phyloP scores from a whole-genome alignment of 2,329 filamentous ascomycete genomes.

The Pyrenochaeta sp. region DNA sequence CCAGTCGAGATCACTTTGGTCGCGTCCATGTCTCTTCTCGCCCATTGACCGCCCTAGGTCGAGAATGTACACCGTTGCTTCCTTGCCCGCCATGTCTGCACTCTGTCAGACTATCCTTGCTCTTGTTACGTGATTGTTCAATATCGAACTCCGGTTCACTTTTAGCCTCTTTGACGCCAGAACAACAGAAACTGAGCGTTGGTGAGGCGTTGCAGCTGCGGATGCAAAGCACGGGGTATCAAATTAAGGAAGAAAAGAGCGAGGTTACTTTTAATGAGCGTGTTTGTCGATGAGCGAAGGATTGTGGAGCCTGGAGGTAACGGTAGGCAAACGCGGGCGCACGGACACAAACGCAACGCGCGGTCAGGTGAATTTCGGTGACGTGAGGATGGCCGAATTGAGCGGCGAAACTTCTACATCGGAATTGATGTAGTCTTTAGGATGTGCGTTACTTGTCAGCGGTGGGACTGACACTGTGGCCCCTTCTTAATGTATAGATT shows the following conservation, averaged over 20 bases:
- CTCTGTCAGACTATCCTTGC: constrained; percentile 5
- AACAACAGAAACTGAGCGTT: neutral
- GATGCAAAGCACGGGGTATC: neutral
- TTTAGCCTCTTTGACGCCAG: neutral
- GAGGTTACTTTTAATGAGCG: constrained; percentile 1
- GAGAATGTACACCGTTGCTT: constrained; percentile 90
- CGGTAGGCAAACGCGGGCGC: constrained; percentile 37
- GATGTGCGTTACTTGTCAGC: no score
- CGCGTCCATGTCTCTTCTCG: constrained; percentile 72
- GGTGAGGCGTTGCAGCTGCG: neutral
- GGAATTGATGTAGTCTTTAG: no score
- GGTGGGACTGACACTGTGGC: no score
- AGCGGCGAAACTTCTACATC: neutral
- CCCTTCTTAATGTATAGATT: no score
- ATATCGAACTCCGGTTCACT: neutral
- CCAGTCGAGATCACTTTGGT: constrained; percentile 86
- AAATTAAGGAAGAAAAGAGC: neutral
- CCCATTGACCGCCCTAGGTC: constrained; percentile 90
- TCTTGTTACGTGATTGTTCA: constrained; percentile 3
- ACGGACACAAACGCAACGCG: constrained; percentile 22
- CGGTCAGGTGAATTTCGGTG: constrained; percentile 24
- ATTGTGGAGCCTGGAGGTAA: constrained; percentile 23
- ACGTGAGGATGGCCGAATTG: neutral
- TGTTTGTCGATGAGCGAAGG: constrained; percentile 1
- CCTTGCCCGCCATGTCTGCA: constrained; percentile 81